A percentile compares a stretch with the other conserved stretches of the same genome.
Conservation (phyloP, 2,329 filamentous ascomycete species). For the Samsoniella hepiali region DNA sequence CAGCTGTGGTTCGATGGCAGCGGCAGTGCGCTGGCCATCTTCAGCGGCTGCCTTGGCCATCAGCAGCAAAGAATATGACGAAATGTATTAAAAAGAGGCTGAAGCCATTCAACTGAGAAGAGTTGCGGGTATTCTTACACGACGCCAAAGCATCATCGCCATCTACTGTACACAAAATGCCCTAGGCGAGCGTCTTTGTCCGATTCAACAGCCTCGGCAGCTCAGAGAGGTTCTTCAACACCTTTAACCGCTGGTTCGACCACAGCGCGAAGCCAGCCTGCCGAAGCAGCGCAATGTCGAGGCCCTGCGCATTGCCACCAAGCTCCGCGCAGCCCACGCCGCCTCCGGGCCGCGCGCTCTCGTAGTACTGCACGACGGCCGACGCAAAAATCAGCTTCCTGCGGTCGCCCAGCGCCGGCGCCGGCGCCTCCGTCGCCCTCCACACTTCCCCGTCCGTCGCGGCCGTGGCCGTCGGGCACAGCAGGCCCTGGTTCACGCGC, state of each 20-base stretch:
- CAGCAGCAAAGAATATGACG: too few relatives aligned
- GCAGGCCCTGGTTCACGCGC: conserved; percentile 7
- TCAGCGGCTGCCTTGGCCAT: too few relatives aligned
- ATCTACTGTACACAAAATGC: not conserved
- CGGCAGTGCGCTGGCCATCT: too few relatives aligned
- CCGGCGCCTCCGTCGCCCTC: not conserved
- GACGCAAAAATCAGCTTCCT: conserved; percentile 4
- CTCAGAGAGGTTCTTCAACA: not conserved
- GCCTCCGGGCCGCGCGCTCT: conserved; percentile 3
- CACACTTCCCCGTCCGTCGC: not conserved
- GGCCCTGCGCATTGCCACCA: not conserved
- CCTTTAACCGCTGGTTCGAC: conserved; percentile 14
- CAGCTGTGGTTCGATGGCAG: too few relatives aligned
- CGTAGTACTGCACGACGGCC: conserved; percentile 10
- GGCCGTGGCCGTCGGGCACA: not conserved
- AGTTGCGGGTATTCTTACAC: not conserved
- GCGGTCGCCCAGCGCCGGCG: conserved; percentile 4
- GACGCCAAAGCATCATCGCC: not conserved
- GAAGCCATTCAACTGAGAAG: not conserved
- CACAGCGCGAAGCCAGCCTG: conserved; percentile 15
- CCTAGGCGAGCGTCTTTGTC: not conserved
- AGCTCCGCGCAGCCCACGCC: conserved; percentile 1
- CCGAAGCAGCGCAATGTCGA: conserved; percentile 7
- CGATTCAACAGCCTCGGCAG: not conserved
- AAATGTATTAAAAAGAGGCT: too few relatives aligned